These are phyloP conservation scores for Linnemannia hyalina DNA, from an alignment of 192 early-diverging fungal species.

Conservation along the genomic window DNA sequence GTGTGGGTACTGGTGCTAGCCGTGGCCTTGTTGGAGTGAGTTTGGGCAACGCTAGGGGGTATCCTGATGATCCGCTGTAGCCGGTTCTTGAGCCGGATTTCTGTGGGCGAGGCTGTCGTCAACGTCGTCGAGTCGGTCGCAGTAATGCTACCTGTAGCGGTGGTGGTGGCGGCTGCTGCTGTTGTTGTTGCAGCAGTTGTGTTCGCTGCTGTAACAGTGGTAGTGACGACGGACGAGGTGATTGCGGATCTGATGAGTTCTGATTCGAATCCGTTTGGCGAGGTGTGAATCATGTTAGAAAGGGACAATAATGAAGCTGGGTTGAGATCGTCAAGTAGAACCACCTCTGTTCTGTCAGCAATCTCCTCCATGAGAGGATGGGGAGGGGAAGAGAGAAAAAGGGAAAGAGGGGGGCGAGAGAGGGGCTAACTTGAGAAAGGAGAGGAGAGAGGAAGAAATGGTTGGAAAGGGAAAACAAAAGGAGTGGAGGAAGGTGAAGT, in stretches of 20 bases:
- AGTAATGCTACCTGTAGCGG: background rate
- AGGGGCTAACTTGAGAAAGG: background rate
- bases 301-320: slow-evolving; percentile 11
- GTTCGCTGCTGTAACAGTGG: background rate
- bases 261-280: slow-evolving; percentile 26
- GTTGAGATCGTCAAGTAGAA: slow-evolving; percentile 39
- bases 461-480: background rate
- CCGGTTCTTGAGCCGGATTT: slow-evolving; percentile 22
- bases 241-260: slow-evolving; percentile 1
- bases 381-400: background rate
- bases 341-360: slow-evolving; percentile 36
- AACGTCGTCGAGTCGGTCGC: background rate
- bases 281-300: slow-evolving; percentile 7
- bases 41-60: slow-evolving; percentile 35
- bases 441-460: too few relatives aligned
- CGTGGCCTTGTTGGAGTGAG: slow-evolving; percentile 13
- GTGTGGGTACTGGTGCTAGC: background rate
- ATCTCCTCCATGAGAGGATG: slow-evolving; percentile 19
- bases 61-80: slow-evolving; percentile 30
- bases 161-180: background rate
- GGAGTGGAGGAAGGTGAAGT: background rate
- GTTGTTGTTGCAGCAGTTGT: background rate
- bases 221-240: background rate
- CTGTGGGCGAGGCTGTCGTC: background rate
- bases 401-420: background rate